phyloP scores from a whole-genome alignment of 2,329 filamentous ascomycete species.

The Exserohilum rostratum region DNA sequence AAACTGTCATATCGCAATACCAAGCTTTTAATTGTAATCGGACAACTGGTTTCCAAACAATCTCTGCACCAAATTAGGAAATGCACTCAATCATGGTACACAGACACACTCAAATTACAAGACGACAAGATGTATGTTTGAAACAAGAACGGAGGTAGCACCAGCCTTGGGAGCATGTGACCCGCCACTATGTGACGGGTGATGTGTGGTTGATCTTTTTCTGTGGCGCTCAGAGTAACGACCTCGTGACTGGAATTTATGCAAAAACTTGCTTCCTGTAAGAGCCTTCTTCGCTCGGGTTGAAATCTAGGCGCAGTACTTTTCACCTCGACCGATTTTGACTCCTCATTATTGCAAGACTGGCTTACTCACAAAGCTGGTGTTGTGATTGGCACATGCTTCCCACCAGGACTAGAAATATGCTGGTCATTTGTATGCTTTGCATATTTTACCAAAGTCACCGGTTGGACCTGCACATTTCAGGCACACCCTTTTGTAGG shows the following conservation, averaged over 20 bases:
- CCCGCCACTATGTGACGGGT: background rate
- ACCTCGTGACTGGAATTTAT: background rate
- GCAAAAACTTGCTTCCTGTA: background rate
- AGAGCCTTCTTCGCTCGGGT: background rate
- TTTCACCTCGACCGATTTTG: background rate
- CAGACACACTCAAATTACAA: background rate
- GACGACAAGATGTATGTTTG: background rate
- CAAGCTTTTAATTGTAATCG: constrained; percentile 4
- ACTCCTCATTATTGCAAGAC: no score
- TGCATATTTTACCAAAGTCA: constrained; percentile 30
- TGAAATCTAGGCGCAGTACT: background rate
- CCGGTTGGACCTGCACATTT: constrained; percentile 11
- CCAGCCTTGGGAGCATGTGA: background rate
- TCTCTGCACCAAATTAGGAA: constrained; percentile 27
- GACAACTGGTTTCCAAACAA: constrained; percentile 24
- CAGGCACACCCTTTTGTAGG: constrained; percentile 8
- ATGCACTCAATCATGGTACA: background rate
- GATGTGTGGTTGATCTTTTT: background rate
- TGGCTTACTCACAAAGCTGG: constrained; percentile 1
- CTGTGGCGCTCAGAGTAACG: background rate
- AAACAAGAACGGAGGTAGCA: background rate
- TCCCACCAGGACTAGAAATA: background rate
- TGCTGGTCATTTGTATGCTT: constrained; percentile 1
- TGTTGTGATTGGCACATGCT: constrained; percentile 6
- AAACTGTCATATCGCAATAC: background rate